These are phyloP conservation scores for Podila clonocystis DNA, from an alignment of 192 early-diverging fungal species.

Conservation along the genomic window DNA sequence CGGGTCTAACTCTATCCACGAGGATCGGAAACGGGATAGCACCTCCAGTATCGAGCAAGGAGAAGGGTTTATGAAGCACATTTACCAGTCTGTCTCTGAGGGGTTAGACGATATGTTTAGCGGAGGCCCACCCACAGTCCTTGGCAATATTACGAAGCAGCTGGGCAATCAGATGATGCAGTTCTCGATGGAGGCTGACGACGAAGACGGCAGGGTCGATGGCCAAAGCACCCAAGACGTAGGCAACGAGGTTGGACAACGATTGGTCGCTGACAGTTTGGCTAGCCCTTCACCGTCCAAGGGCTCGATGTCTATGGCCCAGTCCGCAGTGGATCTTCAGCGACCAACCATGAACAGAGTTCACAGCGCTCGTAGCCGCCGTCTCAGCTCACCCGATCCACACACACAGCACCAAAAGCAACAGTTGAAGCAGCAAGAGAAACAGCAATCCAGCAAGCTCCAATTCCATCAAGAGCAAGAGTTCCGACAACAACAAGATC, in stretches of 20 bases:
- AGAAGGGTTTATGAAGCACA: conserved; percentile 68
- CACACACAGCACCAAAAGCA: conserved; percentile 39
- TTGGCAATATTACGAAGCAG: conserved; percentile 76
- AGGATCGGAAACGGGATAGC: not conserved
- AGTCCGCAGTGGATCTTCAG: not conserved
- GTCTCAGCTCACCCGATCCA: conserved; percentile 38
- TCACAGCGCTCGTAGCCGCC: conserved; percentile 15
- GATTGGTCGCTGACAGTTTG: too few relatives aligned
- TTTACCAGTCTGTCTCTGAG: conserved; percentile 81
- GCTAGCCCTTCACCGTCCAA: too few relatives aligned
- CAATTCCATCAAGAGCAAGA: conserved; percentile 3
- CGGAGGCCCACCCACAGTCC: conserved; percentile 66
- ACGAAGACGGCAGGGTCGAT: not conserved
- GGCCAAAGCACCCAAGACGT: not conserved
- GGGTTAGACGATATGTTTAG: conserved; percentile 76
- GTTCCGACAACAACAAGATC: conserved; percentile 11
- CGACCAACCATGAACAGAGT: conserved; percentile 10
- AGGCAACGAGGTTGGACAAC: too few relatives aligned
- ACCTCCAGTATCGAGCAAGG: conserved; percentile 5
- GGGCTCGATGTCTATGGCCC: not conserved
- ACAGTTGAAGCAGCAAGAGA: conserved; percentile 22
- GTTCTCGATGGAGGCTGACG: conserved; percentile 47
- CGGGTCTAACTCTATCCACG: not conserved
- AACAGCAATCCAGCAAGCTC: conserved; percentile 13
- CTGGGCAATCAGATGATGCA: conserved; percentile 71